phyloP scores from a whole-genome alignment of 176 grass and related monocot species.

The Carex myosuroides region DNA sequence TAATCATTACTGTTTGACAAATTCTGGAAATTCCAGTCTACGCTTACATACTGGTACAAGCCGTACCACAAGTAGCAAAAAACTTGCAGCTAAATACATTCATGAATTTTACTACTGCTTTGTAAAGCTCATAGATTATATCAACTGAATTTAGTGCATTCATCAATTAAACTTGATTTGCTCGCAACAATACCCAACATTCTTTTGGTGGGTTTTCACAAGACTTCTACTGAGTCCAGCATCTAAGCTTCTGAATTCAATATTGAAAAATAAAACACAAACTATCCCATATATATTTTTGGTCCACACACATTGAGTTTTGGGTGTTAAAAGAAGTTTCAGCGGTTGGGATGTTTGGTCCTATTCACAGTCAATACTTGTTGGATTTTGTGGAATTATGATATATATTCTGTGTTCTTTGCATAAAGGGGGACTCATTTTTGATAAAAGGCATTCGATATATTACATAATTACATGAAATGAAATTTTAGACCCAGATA shows the following conservation, averaged over 20 bases:
- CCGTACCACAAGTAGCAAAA: not conserved
- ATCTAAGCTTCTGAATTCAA: not conserved
- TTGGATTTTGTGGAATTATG: not conserved
- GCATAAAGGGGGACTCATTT: not conserved
- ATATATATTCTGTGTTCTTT: not conserved
- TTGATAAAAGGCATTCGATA: not conserved
- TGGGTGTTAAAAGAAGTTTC: not conserved
- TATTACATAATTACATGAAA: not conserved
- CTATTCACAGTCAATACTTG: not conserved
- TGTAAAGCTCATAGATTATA: not conserved
- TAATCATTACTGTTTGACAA: not conserved
- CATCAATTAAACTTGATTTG: not conserved
- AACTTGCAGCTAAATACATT: not conserved
- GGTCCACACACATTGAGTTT: not conserved
- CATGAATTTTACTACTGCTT: not conserved
- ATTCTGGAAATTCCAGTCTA: not conserved
- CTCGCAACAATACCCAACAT: not conserved
- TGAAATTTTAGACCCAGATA: conserved; percentile 60
- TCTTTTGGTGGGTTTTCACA: not conserved
- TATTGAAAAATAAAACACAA: not conserved
- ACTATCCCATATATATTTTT: not conserved
- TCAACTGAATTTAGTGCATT: not conserved
- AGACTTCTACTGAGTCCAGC: not conserved
- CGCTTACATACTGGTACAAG: not conserved
- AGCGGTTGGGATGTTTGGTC: not conserved